These are phyloP conservation scores for Chlorophyllum brunneum DNA, from an alignment of 768 basidiomycete genomes.

Conservation along the genomic window DNA sequence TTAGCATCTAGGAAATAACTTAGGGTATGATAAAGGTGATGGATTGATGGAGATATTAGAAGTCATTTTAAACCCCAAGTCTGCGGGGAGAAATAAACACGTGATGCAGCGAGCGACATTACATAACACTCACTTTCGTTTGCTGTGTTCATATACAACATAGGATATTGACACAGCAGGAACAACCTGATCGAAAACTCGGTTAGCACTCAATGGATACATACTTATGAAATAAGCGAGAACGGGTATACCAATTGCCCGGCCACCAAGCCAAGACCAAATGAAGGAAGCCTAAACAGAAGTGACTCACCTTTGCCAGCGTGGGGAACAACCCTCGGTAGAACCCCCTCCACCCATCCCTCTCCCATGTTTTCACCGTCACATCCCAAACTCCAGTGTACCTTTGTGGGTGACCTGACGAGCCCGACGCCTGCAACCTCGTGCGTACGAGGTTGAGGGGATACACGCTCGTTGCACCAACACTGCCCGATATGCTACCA, in stretches of 20 bases:
- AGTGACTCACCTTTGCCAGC: slow-evolving; percentile 70
- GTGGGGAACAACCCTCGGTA: slow-evolving; percentile 92
- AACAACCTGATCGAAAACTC: slow-evolving; percentile 57
- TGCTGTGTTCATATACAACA: slow-evolving; percentile 87
- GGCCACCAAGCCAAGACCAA: not conserved
- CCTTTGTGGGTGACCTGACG: slow-evolving; percentile 87
- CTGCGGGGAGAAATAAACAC: slow-evolving; percentile 28
- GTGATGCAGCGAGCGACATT: slow-evolving; percentile 6
- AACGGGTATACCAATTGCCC: slow-evolving; percentile 4
- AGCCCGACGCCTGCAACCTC: slow-evolving; percentile 93
- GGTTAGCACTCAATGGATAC: slow-evolving; percentile 3
- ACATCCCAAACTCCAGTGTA: slow-evolving; percentile 92
- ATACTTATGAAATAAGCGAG: slow-evolving; percentile 8
- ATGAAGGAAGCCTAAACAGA: not conserved
- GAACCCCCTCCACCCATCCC: slow-evolving; percentile 92
- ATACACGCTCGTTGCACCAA: slow-evolving; percentile 92
- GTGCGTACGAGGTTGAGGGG: slow-evolving; percentile 91
- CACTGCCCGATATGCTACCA: slow-evolving; percentile 89
- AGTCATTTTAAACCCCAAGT: slow-evolving; percentile 51
- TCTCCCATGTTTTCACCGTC: slow-evolving; percentile 67
- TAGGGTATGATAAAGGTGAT: slow-evolving; percentile 8
- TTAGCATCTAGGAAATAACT: slow-evolving; percentile 9
- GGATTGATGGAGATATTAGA: slow-evolving; percentile 12
- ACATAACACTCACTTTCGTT: slow-evolving; percentile 55
- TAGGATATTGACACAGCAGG: slow-evolving; percentile 97